Conservation (phyloP, 306 rosid species). For the Acmispon strigosus region DNA sequence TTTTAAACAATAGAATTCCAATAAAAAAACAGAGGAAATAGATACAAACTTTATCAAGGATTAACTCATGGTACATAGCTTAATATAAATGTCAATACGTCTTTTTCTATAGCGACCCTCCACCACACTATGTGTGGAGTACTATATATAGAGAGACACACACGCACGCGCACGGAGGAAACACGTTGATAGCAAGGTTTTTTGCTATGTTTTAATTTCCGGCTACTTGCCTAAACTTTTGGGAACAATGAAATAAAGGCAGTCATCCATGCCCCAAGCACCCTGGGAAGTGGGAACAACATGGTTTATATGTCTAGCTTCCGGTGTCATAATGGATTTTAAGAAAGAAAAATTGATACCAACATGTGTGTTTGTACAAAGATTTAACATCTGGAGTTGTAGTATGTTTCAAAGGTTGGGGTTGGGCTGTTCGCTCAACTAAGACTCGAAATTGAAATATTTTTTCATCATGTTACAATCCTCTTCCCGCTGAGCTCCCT, state of each 20-base stretch:
- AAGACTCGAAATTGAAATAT: too few relatives aligned
- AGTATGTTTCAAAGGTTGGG: too few relatives aligned
- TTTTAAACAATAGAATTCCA: background rate
- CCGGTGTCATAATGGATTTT: too few relatives aligned
- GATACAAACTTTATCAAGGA: background rate
- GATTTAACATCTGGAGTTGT: too few relatives aligned
- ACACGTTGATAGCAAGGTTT: background rate
- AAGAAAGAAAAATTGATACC: too few relatives aligned
- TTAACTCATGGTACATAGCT: background rate
- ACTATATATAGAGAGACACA: too few relatives aligned
- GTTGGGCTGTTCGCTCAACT: too few relatives aligned
- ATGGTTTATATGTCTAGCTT: too few relatives aligned
- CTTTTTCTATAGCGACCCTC: background rate
- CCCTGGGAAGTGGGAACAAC: too few relatives aligned
- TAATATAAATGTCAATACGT: background rate
- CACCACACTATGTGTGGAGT: background rate
- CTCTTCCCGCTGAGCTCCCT: too few relatives aligned
- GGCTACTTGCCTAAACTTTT: slow-evolving; percentile 28
- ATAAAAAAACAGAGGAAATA: background rate
- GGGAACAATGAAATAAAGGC: slow-evolving; percentile 14
- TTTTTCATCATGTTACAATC: too few relatives aligned
- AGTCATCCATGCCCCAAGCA: background rate
- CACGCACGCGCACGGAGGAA: background rate
- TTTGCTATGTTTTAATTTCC: background rate
- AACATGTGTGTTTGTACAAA: too few relatives aligned